Conservation (phyloP, 306 rosid species). For the Pyrus communis region DNA sequence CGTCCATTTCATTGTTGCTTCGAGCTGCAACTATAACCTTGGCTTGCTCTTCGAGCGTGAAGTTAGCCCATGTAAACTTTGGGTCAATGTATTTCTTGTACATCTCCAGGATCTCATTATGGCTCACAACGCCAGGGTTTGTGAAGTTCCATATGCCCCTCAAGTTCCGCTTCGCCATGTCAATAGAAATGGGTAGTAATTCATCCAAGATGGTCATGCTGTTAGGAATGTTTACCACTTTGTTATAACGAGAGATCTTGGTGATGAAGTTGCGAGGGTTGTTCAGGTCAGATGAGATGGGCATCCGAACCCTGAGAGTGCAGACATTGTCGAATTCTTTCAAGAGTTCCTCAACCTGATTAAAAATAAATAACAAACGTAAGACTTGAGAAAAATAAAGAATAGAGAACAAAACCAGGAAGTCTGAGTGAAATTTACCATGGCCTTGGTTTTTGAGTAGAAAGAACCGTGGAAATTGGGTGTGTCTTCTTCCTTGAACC, state of each 20-base stretch:
- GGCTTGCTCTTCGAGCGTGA: constrained; percentile 87
- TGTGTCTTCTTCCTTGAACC: constrained; percentile 77
- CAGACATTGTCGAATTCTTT: constrained; percentile 81
- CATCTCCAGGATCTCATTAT: constrained; percentile 83
- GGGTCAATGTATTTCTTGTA: constrained; percentile 67
- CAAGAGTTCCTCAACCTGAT: constrained; percentile 82
- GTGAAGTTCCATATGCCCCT: constrained; percentile 93
- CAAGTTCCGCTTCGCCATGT: constrained; percentile 82
- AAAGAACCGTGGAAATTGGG: constrained; percentile 79
- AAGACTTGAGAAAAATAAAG: background rate
- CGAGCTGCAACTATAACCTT: constrained; percentile 77
- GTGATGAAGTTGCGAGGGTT: constrained; percentile 89
- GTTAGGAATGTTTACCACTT: constrained; percentile 85
- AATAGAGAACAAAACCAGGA: background rate
- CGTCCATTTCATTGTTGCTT: constrained; percentile 94
- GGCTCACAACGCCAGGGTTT: constrained; percentile 84
- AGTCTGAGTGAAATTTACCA: constrained; percentile 41
- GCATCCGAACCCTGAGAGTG: constrained; percentile 89
- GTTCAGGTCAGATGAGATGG: constrained; percentile 77
- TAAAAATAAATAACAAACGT: background rate
- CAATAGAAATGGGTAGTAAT: constrained; percentile 73
- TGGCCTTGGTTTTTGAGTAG: constrained; percentile 89
- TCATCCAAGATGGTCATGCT: constrained; percentile 89
- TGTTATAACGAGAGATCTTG: constrained; percentile 76
- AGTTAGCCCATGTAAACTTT: constrained; percentile 60